Percentiles rank a stretch among this genome's conserved stretches.
These are phyloP conservation scores for Dacryopinax primogenitus DNA, from an alignment of 768 basidiomycete species.

Conservation along the genomic window DNA sequence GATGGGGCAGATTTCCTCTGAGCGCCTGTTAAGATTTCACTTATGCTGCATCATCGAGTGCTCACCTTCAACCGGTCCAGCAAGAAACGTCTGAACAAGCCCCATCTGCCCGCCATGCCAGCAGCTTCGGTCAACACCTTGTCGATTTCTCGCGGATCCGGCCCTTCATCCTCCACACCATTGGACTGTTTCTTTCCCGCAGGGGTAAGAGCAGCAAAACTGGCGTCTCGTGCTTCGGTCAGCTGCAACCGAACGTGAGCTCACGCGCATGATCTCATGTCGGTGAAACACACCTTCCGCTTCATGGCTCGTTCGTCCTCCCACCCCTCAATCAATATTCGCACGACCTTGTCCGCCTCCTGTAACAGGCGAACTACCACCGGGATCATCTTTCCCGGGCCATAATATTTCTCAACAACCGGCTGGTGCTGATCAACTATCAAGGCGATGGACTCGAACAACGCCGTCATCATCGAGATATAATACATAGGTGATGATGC, in stretches of 20 bases:
- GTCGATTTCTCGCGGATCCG: constrained; percentile 87
- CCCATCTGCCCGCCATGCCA: constrained; percentile 86
- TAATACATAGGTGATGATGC: constrained; percentile 90
- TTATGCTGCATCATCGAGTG: background rate
- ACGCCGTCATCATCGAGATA: constrained; percentile 72
- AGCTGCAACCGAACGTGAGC: too few species aligned
- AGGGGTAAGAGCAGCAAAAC: background rate
- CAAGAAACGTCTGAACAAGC: constrained; percentile 77
- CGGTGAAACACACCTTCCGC: constrained; percentile 55
- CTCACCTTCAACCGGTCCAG: constrained; percentile 55
- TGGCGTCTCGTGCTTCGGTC: background rate
- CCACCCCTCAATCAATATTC: constrained; percentile 67
- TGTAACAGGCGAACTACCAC: constrained; percentile 64
- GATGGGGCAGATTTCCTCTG: constrained; percentile 11
- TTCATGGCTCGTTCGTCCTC: constrained; percentile 78
- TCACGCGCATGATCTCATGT: too few species aligned
- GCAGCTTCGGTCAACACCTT: constrained; percentile 76
- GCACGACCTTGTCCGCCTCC: constrained; percentile 78
- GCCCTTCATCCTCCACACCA: constrained; percentile 31
- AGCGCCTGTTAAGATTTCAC: background rate
- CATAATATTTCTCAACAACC: constrained; percentile 97
- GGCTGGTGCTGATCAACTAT: constrained; percentile 97
- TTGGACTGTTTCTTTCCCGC: background rate
- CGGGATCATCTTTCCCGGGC: constrained; percentile 66
- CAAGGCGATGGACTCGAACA: constrained; percentile 90